A percentile compares a stretch with the other conserved stretches of the same genome.
These are phyloP conservation scores for Albizia julibrissin DNA, from an alignment of 306 rosid species.

Conservation along the genomic window DNA sequence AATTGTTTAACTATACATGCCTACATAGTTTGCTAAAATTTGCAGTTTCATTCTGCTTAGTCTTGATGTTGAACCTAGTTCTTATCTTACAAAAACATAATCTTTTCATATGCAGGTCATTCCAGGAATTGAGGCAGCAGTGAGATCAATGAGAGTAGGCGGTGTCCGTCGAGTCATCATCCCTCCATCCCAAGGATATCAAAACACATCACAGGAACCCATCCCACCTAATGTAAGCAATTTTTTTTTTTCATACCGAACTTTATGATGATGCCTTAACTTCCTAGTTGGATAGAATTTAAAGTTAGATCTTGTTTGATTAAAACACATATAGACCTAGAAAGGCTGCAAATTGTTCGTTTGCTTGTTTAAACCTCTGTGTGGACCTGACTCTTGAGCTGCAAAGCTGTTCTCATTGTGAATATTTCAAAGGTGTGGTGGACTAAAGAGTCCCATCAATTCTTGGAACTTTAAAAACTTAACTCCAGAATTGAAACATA, in stretches of 20 bases:
- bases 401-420: background rate
- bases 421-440: background rate
- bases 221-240: constrained; percentile 81
- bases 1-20: background rate
- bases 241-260: constrained; percentile 21
- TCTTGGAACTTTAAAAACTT: background rate
- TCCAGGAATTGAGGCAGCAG: constrained; percentile 77
- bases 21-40: background rate
- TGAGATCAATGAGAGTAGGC: constrained; percentile 86
- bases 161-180: constrained; percentile 77
- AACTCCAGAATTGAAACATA: background rate
- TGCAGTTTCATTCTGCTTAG: background rate
- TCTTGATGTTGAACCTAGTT: background rate
- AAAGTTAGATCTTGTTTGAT: background rate
- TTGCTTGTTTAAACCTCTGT: background rate
- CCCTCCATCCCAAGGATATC: constrained; percentile 94
- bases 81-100: constrained; percentile 13
- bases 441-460: background rate
- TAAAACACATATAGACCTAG: background rate
- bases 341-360: background rate
- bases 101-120: constrained; percentile 58
- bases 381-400: background rate
- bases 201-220: constrained; percentile 87
- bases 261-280: constrained; percentile 15
- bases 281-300: background rate